Evolutionary conservation across 192 early-diverging fungal genomes (phyloP), one percentile per base, ranked within the genome.

Genomic region (Lobosporangium transversale): DNA sequence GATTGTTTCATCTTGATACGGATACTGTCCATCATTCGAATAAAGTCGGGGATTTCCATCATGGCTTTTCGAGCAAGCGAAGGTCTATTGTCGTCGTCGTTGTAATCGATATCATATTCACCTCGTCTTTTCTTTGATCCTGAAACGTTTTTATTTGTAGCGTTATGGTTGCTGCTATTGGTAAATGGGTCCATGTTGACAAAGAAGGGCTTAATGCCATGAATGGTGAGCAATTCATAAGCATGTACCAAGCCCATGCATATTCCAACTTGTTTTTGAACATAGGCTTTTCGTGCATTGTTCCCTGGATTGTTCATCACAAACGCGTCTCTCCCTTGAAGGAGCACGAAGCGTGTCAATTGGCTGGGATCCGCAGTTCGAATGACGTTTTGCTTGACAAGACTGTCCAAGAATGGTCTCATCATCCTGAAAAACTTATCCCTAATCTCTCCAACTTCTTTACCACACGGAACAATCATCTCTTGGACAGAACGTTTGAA

Each of bases 401-500:
- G 68, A 0, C 80, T 59, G 1, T 78, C 64, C 35, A 85, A 31
- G 9, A 80, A 53, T 1, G 66, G 67, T n/a, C 58, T 50, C n/a
- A 79, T 68, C 62, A 67, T 33, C 27, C 66, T 58, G 14, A 31
- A 14, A 53, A 71, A 82, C 30, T 56, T 58, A 17, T 60, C 48
- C 23, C 62, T 49, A 21, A 75, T 78, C 10, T 76, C 59, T 0
- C 66, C 63, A 40, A 79, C 51, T 43, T 76, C 87, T 50, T 81
- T 78, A 15, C 67, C 88, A 15, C 92, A 64, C 4, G 88, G 80
- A 0, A 95, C 80, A 7, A 92, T 84, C 3, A 93, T 71, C 26
- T 85, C 83, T n/a, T 93, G 88, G 23, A 93, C 78, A 0, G 33
- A 80, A 1, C 92, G 85, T 27, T 88, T 86, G 62, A 89, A 88